A percentile compares a stretch with the other conserved stretches of the same genome.
Conservation (phyloP, 257 asterid species). For the Solanum etuberosum region DNA sequence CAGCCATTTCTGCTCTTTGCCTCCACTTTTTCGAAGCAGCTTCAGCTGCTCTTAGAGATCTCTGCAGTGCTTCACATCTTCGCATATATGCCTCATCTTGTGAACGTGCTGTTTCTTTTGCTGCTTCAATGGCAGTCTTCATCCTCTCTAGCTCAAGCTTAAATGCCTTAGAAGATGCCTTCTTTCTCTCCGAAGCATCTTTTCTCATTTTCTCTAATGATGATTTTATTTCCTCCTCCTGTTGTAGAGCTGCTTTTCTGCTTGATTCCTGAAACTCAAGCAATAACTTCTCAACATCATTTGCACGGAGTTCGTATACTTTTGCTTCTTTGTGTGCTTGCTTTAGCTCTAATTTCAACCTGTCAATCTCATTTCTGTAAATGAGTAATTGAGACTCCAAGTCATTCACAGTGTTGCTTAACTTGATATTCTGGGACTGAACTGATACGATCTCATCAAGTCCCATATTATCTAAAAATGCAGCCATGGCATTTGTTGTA, state of each 20-base stretch:
- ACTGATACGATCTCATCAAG: conserved; percentile 13
- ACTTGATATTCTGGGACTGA: conserved; percentile 19
- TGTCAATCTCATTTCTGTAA: conserved; percentile 9
- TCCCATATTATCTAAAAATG: conserved; percentile 14
- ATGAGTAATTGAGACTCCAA: conserved; percentile 11
- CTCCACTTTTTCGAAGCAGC: conserved; percentile 25
- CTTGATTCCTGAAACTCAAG: conserved; percentile 26
- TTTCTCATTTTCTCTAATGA: conserved; percentile 26
- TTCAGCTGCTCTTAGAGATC: conserved; percentile 31
- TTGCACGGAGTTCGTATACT: conserved; percentile 14
- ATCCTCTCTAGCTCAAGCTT: conserved; percentile 23
- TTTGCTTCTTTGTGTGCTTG: conserved; percentile 12
- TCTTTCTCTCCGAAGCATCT: conserved; percentile 19
- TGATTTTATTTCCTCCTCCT: conserved; percentile 22
- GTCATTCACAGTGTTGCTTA: conserved; percentile 17
- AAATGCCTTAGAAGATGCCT: conserved; percentile 28
- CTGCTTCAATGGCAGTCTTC: conserved; percentile 27
- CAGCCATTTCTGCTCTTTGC: conserved; percentile 25
- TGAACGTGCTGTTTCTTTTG: conserved; percentile 19
- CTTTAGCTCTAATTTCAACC: conserved; percentile 20
- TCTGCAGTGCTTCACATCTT: conserved; percentile 29
- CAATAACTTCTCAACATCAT: conserved; percentile 20
- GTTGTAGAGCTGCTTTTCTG: conserved; percentile 17
- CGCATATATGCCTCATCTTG: conserved; percentile 21
- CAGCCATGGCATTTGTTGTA: conserved; percentile 16